Conservation (phyloP, 176 grass and related monocot genomes). For the Aegilops sharonensis region DNA sequence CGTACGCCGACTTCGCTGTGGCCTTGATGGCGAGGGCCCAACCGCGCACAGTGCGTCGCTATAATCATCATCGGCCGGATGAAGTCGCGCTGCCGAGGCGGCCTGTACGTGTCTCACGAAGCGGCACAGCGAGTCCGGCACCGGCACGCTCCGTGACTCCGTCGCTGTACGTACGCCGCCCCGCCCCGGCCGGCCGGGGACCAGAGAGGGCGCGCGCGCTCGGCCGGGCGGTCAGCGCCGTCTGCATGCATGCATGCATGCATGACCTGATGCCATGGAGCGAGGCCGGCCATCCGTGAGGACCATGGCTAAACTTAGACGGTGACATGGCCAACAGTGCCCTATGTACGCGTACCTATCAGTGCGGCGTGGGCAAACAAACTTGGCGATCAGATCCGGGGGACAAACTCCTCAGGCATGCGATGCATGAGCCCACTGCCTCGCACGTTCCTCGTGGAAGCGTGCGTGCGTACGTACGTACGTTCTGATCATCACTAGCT, state of each 20-base stretch:
- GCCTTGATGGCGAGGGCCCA: not conserved
- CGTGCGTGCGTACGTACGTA: not conserved
- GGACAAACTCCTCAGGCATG: not conserved
- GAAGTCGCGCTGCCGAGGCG: not conserved
- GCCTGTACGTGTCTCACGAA: too few relatives aligned
- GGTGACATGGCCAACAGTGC: not conserved
- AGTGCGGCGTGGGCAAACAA: not conserved
- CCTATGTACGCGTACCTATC: not conserved
- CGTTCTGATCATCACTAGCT: too few relatives aligned
- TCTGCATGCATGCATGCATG: not conserved
- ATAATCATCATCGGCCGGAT: not conserved
- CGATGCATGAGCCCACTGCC: not conserved
- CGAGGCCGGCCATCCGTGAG: not conserved
- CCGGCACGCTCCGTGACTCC: not conserved
- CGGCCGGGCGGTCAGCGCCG: slow-evolving; percentile 10
- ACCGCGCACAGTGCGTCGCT: not conserved
- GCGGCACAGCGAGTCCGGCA: not conserved
- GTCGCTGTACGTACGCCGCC: slow-evolving; percentile 1
- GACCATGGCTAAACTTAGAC: not conserved
- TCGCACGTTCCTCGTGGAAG: not conserved
- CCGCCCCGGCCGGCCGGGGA: not conserved
- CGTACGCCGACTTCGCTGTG: not conserved
- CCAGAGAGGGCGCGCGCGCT: not conserved
- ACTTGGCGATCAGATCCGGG: not conserved
- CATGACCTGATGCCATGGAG: not conserved